Evolutionary conservation across 1,284 basidiomycete species (phyloP).

Genomic region (Wallemia mellicola): DNA sequence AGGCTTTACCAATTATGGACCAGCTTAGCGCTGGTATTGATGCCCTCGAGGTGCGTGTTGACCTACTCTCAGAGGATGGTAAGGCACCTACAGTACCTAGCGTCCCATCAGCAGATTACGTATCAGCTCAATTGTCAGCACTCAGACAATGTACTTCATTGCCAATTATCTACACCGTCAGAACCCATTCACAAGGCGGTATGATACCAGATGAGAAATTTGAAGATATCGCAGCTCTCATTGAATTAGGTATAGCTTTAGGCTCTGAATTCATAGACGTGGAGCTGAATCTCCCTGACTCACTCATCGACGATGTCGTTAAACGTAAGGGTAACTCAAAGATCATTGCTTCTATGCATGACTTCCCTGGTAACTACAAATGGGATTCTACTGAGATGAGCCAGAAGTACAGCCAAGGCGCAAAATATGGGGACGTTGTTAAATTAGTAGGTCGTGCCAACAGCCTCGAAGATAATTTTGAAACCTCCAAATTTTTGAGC

Average conservation of each 20-base stretch:
- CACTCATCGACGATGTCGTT: constrained; percentile 29
- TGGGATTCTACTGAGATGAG: constrained; percentile 44
- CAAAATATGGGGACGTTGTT: constrained; percentile 49
- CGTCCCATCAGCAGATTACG: constrained; percentile 41
- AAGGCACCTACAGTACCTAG: constrained; percentile 19
- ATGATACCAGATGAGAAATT: constrained; percentile 53
- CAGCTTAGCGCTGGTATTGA: constrained; percentile 58
- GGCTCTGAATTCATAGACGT: constrained; percentile 84
- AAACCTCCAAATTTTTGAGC: constrained; percentile 38
- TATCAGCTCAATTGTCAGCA: constrained; percentile 48
- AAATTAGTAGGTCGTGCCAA: constrained; percentile 73
- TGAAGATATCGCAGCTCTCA: constrained; percentile 43
- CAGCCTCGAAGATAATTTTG: constrained; percentile 44
- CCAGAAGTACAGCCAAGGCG: constrained; percentile 35
- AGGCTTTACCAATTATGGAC: constrained; percentile 36
- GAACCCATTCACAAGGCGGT: constrained; percentile 67
- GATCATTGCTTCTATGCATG: constrained; percentile 80
- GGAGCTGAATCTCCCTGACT: constrained; percentile 45
- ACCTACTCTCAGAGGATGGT: constrained; percentile 36
- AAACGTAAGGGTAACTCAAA: constrained; percentile 36
- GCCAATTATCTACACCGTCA: constrained; percentile 74
- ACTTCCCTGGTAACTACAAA: constrained; percentile 55
- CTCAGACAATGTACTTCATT: constrained; percentile 46
- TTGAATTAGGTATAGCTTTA: constrained; percentile 45
- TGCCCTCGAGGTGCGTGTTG: constrained; percentile 74